These are phyloP conservation scores for Scortechinia acanthostroma DNA, from an alignment of 2,329 filamentous ascomycete genomes.

Conservation along the genomic window DNA sequence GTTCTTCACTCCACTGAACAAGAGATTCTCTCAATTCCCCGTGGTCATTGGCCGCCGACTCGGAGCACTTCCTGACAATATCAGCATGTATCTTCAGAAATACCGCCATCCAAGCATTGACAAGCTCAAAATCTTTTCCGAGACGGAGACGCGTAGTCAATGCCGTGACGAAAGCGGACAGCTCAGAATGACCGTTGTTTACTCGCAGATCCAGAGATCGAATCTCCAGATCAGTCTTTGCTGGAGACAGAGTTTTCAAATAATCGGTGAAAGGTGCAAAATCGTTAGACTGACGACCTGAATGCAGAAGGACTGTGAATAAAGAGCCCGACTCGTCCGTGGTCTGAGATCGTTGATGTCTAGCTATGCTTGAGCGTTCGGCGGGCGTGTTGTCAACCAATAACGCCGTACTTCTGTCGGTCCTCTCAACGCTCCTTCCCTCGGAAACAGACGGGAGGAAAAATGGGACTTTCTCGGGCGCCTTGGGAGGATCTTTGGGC, in stretches of 20 bases:
- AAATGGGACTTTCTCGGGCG: constrained; percentile 89
- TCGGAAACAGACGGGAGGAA: constrained; percentile 69
- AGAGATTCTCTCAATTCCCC: constrained; percentile 49
- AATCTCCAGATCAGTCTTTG: constrained; percentile 83
- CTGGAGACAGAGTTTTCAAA: constrained; percentile 74
- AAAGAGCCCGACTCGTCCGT: neutral
- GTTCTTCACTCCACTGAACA: constrained; percentile 63
- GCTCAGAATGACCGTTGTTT: constrained; percentile 52
- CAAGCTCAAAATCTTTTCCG: constrained; percentile 81
- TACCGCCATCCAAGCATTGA: constrained; percentile 95
- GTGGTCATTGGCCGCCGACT: constrained; percentile 33
- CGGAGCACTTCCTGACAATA: constrained; percentile 27
- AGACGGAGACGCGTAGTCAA: constrained; percentile 64
- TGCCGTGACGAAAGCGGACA: constrained; percentile 74
- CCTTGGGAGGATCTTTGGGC: constrained; percentile 83
- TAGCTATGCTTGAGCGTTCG: constrained; percentile 5
- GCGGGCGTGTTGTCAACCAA: constrained; percentile 6
- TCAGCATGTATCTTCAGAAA: constrained; percentile 76
- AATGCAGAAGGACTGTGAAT: constrained; percentile 6
- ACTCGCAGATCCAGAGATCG: constrained; percentile 58
- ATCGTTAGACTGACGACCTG: constrained; percentile 12
- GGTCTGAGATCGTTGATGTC: neutral
- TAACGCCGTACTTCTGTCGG: constrained; percentile 17
- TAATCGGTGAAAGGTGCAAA: constrained; percentile 67
- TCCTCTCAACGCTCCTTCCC: constrained; percentile 11